Conservation (phyloP, 129 eudicot genomes). For the Flaveria ramosissima region DNA sequence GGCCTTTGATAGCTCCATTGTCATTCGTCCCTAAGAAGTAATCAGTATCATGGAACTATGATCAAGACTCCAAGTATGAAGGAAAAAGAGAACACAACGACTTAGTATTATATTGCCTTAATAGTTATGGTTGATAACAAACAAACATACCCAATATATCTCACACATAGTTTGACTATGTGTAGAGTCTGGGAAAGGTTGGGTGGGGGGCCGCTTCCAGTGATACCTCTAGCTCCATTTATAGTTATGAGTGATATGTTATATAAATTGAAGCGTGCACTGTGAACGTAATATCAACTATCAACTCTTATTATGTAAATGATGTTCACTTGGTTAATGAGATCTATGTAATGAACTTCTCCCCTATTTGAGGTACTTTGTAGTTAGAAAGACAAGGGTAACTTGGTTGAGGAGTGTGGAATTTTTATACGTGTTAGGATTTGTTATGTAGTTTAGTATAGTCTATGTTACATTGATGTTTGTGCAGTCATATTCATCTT, state of each 20-base stretch:
- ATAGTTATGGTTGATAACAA: conserved; percentile 5
- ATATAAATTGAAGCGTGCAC: neutral
- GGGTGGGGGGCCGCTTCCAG: no score
- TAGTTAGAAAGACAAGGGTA: neutral
- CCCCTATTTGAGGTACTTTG: neutral
- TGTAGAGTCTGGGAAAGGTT: no score
- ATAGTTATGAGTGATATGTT: neutral
- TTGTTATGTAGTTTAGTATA: neutral
- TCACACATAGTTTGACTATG: no score
- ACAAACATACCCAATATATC: no score
- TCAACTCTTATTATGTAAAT: neutral
- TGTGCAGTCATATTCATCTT: conserved; percentile 17
- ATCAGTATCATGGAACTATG: neutral
- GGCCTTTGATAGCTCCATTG: neutral
- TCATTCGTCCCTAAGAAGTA: neutral
- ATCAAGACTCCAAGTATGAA: neutral
- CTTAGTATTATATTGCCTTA: neutral
- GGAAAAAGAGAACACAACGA: neutral
- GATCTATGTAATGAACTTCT: conserved; percentile 12
- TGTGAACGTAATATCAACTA: neutral
- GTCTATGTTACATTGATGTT: conserved; percentile 14
- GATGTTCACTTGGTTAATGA: neutral
- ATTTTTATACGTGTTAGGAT: conserved; percentile 9
- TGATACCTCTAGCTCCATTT: no score
- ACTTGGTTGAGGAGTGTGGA: neutral